Evolutionary conservation across 2,329 filamentous ascomycete genomes (phyloP).

Genomic region (Aspergillus quadrilineatus): DNA sequence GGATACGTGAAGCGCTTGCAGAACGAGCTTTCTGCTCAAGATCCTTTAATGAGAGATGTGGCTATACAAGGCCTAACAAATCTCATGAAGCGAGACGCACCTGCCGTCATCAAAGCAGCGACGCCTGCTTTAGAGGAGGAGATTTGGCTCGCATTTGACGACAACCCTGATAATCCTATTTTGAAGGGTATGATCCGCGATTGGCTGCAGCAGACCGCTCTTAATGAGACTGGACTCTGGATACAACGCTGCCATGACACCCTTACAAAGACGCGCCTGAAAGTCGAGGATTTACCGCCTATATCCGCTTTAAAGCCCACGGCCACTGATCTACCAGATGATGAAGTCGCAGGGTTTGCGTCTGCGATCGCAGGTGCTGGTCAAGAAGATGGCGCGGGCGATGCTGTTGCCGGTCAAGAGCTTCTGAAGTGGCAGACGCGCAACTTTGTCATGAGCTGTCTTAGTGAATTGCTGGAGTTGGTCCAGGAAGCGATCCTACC

Average conservation of each 20-base stretch:
- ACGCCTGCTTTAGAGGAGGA: conserved; percentile 81
- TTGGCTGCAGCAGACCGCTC: conserved; percentile 88
- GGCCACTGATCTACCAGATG: conserved; percentile 82
- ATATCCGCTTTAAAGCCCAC: conserved; percentile 44
- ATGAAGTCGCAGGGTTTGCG: conserved; percentile 94
- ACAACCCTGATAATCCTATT: conserved; percentile 70
- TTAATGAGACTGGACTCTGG: conserved; percentile 79
- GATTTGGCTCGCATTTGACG: conserved; percentile 85
- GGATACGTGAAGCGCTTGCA: conserved; percentile 84
- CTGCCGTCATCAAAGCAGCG: conserved; percentile 75
- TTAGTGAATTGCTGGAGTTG: conserved; percentile 77
- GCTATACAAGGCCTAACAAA: conserved; percentile 89
- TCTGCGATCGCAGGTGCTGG: conserved; percentile 64
- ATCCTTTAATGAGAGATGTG: conserved; percentile 69
- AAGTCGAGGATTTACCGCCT: conserved; percentile 51
- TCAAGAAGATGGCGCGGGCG: conserved; percentile 55
- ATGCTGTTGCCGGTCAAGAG: conserved; percentile 68
- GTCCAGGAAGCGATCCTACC: conserved; percentile 75
- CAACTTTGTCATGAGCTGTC: conserved; percentile 86
- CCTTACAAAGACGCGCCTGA: conserved; percentile 79
- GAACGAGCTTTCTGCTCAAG: conserved; percentile 68
- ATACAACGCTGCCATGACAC: conserved; percentile 84
- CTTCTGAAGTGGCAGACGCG: conserved; percentile 92
- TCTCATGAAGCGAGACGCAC: conserved; percentile 87
- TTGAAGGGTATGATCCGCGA: conserved; percentile 86